Base-by-base conservation (phyloP, 2,329 filamentous ascomycete genomes). In the Diaporthe citri region DNA sequence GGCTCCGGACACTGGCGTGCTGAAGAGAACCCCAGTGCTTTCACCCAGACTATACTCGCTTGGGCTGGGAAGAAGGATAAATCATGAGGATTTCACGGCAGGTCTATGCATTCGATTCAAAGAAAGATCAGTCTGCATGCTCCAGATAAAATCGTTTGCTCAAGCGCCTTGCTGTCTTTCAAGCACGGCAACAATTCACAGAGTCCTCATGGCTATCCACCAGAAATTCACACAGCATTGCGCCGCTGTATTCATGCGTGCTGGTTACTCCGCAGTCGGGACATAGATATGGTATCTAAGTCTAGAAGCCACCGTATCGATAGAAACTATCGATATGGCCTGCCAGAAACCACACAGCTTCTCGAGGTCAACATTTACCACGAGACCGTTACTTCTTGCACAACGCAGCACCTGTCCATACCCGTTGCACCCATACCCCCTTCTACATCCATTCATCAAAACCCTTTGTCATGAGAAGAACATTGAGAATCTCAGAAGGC, bases 1-100 rank as follows among this genome's bases (percentile, higher is more conserved):
- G 41, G 59, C 25, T 64, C 59, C 8, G 39, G 59, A 20, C 39
- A 64, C 36, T 64, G 59, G 59, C 46, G 41, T 64, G 59, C 59
- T 13, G 59, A 64, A 25, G 59, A 46, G 25, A 64, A 64, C 17
- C 39, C 39, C 8, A 20, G 17, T 46, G 25, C 59, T 9, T 64
- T 64, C 59, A 46, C 59, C 39, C 39, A 64, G 17, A 46, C 59
- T 46, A 10, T 64, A 31, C 39, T 64, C 25, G 25, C 39, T 64
- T 64, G 39, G 59, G 59, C 25, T 12, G 39, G 25, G 39, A 64
- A 64, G 59, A 46, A 64, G 25, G 25, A 7, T 17, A 46, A 31
- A 20, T 46, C 25, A 31, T 64, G 17, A 31, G 25, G 9, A 46
- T 43, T 7, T 15, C 10, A 25, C 17, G 7, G 34, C 7, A 3